Evolutionary conservation across 2,329 filamentous ascomycete species (phyloP).

Genomic region (Colletotrichum lindemuthianum): DNA sequence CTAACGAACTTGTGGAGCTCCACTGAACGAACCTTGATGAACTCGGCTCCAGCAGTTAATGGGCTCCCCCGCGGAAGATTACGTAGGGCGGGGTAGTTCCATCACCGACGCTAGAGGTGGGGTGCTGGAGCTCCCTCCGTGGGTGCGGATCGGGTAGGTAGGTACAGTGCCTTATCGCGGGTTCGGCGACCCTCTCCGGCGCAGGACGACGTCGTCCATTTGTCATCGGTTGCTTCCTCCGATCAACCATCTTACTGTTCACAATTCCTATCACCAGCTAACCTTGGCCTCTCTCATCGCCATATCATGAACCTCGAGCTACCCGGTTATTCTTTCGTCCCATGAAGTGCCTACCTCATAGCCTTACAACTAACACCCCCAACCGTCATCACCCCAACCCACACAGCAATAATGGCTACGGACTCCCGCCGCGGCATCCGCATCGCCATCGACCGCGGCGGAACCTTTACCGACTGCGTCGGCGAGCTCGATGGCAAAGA

Average conservation of each 20-base stretch:
- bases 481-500: conserved; percentile 84
- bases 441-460: conserved; percentile 83
- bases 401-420: conserved; percentile 46
- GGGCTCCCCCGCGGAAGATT: not conserved
- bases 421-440: conserved; percentile 67
- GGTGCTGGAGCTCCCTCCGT: conserved; percentile 21
- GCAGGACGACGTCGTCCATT: conserved; percentile 2
- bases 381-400: not conserved
- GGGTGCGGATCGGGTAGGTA: too few relatives aligned
- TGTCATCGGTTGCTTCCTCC: conserved; percentile 20
- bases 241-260: not conserved
- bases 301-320: too few relatives aligned
- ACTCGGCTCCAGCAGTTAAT: not conserved
- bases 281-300: too few relatives aligned
- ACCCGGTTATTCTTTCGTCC: too few relatives aligned
- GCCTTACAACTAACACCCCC: not conserved
- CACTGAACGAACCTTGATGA: not conserved
- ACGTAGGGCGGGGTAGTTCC: conserved; percentile 28
- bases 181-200: not conserved
- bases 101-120: conserved; percentile 27
- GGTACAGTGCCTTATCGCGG: conserved; percentile 28
- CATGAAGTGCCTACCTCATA: not conserved
- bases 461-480: conserved; percentile 93
- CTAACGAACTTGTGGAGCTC: not conserved
- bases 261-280: not conserved